Evolutionary conservation across 352 stramenopile species (phyloP).

Genomic region (Lagenidium sp.): DNA sequence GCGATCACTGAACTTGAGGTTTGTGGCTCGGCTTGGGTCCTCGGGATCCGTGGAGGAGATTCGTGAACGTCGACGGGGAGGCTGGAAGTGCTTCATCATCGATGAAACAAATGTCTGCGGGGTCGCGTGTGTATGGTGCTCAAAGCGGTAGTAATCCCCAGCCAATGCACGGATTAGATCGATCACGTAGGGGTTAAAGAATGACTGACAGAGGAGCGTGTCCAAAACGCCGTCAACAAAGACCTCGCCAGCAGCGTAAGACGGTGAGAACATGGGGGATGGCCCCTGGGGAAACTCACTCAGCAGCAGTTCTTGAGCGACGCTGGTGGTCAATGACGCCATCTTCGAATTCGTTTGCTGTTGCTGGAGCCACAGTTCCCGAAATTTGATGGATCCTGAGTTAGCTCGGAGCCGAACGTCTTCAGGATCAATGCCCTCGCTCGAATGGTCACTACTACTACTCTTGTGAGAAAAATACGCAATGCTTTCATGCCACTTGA

Average conservation of each 20-base stretch:
- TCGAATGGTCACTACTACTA: constrained; percentile 1
- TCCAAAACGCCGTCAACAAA: constrained; percentile 55
- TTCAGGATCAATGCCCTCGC: constrained; percentile 6
- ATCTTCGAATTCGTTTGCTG: constrained; percentile 1
- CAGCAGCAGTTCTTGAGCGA: constrained; percentile 8
- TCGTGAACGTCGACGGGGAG: no score
- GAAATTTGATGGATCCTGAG: no score
- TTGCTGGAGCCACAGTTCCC: background rate
- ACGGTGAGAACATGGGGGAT: constrained; percentile 25
- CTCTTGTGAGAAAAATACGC: constrained; percentile 51
- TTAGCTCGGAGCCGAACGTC: constrained; percentile 1
- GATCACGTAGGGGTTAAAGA: constrained; percentile 66
- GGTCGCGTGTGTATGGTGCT: constrained; percentile 20
- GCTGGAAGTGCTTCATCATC: constrained; percentile 22
- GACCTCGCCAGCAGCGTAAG: constrained; percentile 44
- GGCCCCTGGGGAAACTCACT: constrained; percentile 18
- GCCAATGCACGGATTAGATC: constrained; percentile 41
- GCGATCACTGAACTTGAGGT: background rate
- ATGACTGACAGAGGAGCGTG: constrained; percentile 58
- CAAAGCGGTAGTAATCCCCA: constrained; percentile 29
- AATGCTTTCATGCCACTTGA: constrained; percentile 43
- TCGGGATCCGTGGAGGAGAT: background rate
- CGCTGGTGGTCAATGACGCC: background rate
- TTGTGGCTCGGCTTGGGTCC: no score
- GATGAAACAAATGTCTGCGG: constrained; percentile 18